Conservation (phyloP, 306 rosid genomes). For the Canavalia ensiformis region DNA sequence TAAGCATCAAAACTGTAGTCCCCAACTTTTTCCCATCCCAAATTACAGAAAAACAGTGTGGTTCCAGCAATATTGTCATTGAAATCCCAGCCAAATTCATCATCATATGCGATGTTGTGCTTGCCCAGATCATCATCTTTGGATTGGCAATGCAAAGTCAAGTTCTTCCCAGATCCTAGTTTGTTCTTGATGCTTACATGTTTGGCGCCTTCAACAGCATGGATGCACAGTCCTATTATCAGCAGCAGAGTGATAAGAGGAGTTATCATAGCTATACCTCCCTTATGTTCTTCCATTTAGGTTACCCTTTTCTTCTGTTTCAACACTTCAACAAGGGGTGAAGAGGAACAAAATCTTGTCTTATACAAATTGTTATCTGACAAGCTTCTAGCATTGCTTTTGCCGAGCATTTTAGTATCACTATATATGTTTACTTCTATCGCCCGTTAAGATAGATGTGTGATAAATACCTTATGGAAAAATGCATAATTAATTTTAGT, state of each 20-base stretch:
- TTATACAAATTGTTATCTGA: background rate
- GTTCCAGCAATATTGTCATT: conserved; percentile 36
- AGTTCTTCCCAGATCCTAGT: conserved; percentile 55
- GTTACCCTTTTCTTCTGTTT: background rate
- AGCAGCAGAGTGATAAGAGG: conserved; percentile 37
- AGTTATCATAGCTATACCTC: conserved; percentile 19
- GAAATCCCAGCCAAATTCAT: conserved; percentile 57
- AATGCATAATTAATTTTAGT: too few species aligned
- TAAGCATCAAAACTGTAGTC: conserved; percentile 49
- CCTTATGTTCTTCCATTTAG: conserved; percentile 26
- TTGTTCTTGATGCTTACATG: conserved; percentile 59
- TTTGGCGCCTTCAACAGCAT: conserved; percentile 31
- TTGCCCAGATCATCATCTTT: conserved; percentile 49
- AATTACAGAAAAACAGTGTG: conserved; percentile 57
- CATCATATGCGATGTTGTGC: conserved; percentile 45
- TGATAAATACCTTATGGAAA: background rate
- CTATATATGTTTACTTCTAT: background rate
- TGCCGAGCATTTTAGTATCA: background rate
- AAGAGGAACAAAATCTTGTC: too few species aligned
- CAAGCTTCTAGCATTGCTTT: conserved; percentile 37
- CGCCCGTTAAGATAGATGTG: conserved; percentile 14
- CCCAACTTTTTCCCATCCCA: conserved; percentile 52
- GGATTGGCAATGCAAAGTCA: conserved; percentile 62
- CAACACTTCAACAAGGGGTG: background rate
- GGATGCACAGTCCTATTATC: conserved; percentile 35